Evolutionary conservation across 257 asterid genomes (phyloP).

Genomic region (Rhazya stricta): DNA sequence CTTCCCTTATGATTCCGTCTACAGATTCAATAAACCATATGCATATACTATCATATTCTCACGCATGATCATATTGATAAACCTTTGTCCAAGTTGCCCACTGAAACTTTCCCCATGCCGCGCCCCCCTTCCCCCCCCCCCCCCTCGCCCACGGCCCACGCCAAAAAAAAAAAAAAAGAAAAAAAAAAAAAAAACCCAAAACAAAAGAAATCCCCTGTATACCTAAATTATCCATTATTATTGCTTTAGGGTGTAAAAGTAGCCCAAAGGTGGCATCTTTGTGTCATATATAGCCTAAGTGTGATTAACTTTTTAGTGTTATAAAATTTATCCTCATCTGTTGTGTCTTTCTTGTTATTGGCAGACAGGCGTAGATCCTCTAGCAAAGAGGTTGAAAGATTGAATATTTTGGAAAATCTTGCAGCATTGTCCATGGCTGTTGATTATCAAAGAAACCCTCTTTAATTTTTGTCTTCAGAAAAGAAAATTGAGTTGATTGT

Average conservation of each 20-base stretch:
- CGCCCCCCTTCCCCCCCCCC: background rate
- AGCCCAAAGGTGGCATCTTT: constrained; percentile 6
- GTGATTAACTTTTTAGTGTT: background rate
- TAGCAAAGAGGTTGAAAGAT: constrained; percentile 8
- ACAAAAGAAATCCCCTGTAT: background rate
- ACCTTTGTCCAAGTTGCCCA: constrained; percentile 13
- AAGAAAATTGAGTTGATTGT: background rate
- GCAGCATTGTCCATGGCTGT: constrained; percentile 2
- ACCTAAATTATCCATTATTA: background rate
- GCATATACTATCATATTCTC: background rate
- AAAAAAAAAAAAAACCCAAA: too few species aligned
- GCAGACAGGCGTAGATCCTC: constrained; percentile 11
- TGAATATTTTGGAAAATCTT: background rate
- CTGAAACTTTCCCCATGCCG: background rate
- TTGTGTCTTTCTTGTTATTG: constrained; percentile 10
- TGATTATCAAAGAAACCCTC: constrained; percentile 1
- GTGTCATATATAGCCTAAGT: background rate
- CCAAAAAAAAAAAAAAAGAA: too few species aligned
- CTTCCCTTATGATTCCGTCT: background rate
- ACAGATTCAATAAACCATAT: background rate
- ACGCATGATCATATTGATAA: background rate
- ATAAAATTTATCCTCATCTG: background rate
- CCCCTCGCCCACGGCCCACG: too few species aligned
- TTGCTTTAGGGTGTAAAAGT: constrained; percentile 11
- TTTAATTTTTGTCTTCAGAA: background rate